Evolutionary conservation across 2,329 filamentous ascomycete genomes (phyloP).

Genomic region (Rhynchosporium secalis): DNA sequence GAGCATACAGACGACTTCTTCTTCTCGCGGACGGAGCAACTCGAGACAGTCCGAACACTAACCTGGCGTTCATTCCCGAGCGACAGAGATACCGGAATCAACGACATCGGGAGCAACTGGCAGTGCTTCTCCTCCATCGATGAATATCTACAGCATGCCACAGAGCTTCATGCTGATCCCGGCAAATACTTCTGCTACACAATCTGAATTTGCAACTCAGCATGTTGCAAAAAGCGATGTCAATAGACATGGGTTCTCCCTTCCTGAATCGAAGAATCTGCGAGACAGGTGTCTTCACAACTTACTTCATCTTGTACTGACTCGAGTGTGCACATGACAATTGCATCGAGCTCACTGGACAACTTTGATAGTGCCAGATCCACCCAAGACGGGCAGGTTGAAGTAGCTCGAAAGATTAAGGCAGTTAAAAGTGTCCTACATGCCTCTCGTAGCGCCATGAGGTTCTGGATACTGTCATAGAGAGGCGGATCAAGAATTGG

Average conservation of each 20-base stretch:
- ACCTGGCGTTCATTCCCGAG: neutral
- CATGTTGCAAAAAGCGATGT: neutral
- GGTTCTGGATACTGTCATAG: conserved; percentile 20
- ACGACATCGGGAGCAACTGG: neutral
- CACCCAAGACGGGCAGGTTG: conserved; percentile 14
- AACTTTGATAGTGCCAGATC: conserved; percentile 27
- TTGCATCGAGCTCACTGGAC: conserved; percentile 21
- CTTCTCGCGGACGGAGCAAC: neutral
- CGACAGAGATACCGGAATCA: neutral
- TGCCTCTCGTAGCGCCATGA: conserved; percentile 23
- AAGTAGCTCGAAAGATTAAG: conserved; percentile 20
- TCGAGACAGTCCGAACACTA: neutral
- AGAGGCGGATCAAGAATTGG: conserved; percentile 13
- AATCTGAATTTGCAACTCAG: neutral
- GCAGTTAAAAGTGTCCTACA: conserved; percentile 24
- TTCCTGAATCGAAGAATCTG: neutral
- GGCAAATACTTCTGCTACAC: neutral
- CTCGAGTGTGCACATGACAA: conserved; percentile 11
- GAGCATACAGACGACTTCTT: neutral
- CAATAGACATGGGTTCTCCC: neutral
- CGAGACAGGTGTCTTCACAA: neutral
- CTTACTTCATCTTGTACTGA: neutral
- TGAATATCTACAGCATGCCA: neutral
- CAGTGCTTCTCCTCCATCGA: neutral
- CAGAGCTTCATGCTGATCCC: conserved; percentile 13